Conservation (phyloP, 2,329 filamentous ascomycete genomes). For the Penicillium sp. region DNA sequence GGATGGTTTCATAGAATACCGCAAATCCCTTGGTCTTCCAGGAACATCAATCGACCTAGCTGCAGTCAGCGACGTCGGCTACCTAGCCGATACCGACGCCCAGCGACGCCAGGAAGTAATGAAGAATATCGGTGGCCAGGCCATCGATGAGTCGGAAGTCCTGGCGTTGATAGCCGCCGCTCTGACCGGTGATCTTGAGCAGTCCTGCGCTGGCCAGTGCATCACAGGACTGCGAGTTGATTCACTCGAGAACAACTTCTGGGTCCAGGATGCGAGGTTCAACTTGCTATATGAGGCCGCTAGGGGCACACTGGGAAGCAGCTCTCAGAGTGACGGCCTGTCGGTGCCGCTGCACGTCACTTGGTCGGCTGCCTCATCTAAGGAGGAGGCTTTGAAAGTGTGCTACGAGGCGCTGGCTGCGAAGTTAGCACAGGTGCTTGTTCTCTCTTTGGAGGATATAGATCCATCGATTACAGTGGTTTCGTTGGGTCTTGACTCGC, state of each 20-base stretch:
- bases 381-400: slow-evolving; percentile 49
- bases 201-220: slow-evolving; percentile 51
- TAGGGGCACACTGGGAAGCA: slow-evolving; percentile 25
- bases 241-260: slow-evolving; percentile 48
- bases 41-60: slow-evolving; percentile 33
- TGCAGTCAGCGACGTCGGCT: slow-evolving; percentile 26
- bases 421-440: slow-evolving; percentile 52
- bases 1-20: slow-evolving; percentile 30
- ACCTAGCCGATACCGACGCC: slow-evolving; percentile 21
- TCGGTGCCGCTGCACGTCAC: slow-evolving; percentile 48
- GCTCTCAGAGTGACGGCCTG: slow-evolving; percentile 10
- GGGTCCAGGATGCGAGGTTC: slow-evolving; percentile 57
- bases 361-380: slow-evolving; percentile 44
- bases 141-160: slow-evolving; percentile 51
- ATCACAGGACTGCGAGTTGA: slow-evolving; percentile 56
- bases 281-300: slow-evolving; percentile 48
- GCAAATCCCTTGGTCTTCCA: slow-evolving; percentile 26
- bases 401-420: slow-evolving; percentile 49
- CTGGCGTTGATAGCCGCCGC: slow-evolving; percentile 55
- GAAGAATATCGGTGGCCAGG: slow-evolving; percentile 26
- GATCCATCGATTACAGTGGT: slow-evolving; percentile 36
- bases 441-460: slow-evolving; percentile 52
- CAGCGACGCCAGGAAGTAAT: slow-evolving; percentile 25
- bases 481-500: slow-evolving; percentile 24
- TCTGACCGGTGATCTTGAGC: slow-evolving; percentile 48